These are phyloP conservation scores for Microcera coccophila DNA, from an alignment of 2,329 filamentous ascomycete genomes.

Conservation along the genomic window DNA sequence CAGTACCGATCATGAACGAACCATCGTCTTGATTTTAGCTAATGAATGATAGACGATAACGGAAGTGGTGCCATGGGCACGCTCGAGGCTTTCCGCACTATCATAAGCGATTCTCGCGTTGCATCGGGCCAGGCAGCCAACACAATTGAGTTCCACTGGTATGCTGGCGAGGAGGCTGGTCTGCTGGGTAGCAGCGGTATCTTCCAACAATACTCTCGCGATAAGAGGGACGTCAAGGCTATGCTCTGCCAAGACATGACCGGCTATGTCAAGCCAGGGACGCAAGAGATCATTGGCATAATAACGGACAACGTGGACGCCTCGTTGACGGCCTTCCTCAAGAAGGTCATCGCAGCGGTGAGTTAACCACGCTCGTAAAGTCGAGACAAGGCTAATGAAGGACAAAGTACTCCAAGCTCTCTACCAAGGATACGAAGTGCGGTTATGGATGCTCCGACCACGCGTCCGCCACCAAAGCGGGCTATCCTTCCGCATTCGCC, in stretches of 20 bases:
- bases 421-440: constrained; percentile 82
- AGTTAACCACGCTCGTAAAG: constrained; percentile 2
- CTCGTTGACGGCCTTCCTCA: constrained; percentile 82
- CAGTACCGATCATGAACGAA: no score
- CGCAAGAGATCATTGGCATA: constrained; percentile 82
- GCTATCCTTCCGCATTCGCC: constrained; percentile 71
- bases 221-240: constrained; percentile 74
- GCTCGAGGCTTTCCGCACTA: constrained; percentile 79
- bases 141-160: constrained; percentile 96
- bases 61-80: constrained; percentile 92
- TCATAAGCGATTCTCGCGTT: constrained; percentile 70
- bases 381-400: constrained; percentile 1
- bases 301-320: constrained; percentile 89
- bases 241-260: constrained; percentile 99
- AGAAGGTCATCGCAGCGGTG: constrained; percentile 68
- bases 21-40: no score
- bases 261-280: constrained; percentile 77
- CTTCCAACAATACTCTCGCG: constrained; percentile 74
- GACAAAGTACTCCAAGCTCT: constrained; percentile 75
- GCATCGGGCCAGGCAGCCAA: constrained; percentile 69
- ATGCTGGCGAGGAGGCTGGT: constrained; percentile 84
- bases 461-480: constrained; percentile 68
- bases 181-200: constrained; percentile 85
- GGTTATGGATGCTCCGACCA: constrained; percentile 81
- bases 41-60: no score